Evolutionary conservation across 345 rosid genomes (phyloP).

Genomic region (Crucihimalaya himalaica): DNA sequence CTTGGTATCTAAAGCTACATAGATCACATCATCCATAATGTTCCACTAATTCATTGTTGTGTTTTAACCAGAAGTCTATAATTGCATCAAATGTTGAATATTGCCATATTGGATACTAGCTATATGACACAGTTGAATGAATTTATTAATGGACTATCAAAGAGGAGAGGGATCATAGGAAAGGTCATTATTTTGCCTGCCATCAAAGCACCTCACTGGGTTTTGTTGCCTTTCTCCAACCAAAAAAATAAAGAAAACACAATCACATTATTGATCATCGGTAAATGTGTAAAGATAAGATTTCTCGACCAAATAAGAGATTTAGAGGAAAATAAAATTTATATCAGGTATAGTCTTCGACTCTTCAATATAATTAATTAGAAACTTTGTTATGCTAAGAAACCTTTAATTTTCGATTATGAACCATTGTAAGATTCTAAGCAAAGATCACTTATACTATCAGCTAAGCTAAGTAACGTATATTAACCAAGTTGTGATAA

Average conservation of each 20-base stretch:
- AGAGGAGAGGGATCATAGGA: constrained; percentile 24
- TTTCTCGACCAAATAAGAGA: background rate
- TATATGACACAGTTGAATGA: constrained; percentile 13
- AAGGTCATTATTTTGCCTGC: constrained; percentile 40
- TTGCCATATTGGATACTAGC: background rate
- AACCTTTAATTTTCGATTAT: background rate
- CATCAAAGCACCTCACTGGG: constrained; percentile 32
- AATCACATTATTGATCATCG: too few species aligned
- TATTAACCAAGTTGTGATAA: constrained; percentile 1
- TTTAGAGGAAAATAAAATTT: background rate
- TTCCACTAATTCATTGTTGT: constrained; percentile 3
- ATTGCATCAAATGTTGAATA: constrained; percentile 1
- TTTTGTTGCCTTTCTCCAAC: constrained; percentile 35
- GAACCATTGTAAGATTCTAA: background rate
- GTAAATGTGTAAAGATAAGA: constrained; percentile 37
- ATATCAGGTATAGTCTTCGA: background rate
- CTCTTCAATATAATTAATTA: too few species aligned
- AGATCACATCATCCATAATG: background rate
- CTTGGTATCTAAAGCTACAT: background rate
- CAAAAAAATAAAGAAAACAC: too few species aligned
- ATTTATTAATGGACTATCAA: constrained; percentile 17
- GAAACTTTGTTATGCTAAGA: constrained; percentile 16
- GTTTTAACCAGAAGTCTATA: constrained; percentile 5
- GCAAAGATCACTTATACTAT: background rate
- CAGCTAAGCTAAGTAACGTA: background rate